Base-by-base conservation (phyloP, 2,329 filamentous ascomycete genomes). In the Periglandula ipomoeae region DNA sequence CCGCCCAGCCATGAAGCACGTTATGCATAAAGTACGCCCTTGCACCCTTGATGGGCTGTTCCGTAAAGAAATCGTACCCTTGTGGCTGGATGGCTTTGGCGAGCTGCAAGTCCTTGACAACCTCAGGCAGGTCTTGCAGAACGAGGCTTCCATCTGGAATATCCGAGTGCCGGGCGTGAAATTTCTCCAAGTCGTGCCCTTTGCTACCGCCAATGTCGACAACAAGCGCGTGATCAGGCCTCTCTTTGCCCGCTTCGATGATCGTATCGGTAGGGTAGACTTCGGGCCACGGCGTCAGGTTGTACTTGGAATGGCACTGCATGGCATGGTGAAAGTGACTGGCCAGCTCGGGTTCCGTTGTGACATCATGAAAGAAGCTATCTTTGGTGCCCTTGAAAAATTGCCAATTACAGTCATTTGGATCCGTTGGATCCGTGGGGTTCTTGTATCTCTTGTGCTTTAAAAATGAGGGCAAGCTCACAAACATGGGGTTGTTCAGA, bases 1-100 rank as follows among this genome's bases (percentile, higher is more conserved):
- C 70, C 0, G 68, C 62, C 73, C 72, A 76, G 55, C 76, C 71
- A 52, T 77, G 74, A 3, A 78, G 55, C 19, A 77, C 73, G 50
- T 66, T 65, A 24, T 72, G 70, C 52, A 76, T 62, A 37, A 75
- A 62, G 53, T 74, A 77, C 53, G 57, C 60, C 5, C 62, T 62
- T 0, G 70, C 70, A 3, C 67, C 69, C 22, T 58, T 62, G 7
- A 72, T 52, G 0, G 67, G 67, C 46, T 72, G 69, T 5, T 63
- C 59, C 0, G 59, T 63, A 48, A 71, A 60, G 40, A 61, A 60
- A 46, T 71, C 63, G 49, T 71, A 61, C 2, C 55, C 52, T 46
- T 59, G 56, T 3, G 58, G 52, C 4, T 56, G 53, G 42, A 70
- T 63, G 1, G 57, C 56, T 23, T 53, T 46, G 13, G 58, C 38